Conservation (phyloP, 108 stramenopile genomes). For the Cylindrotheca closterium region DNA sequence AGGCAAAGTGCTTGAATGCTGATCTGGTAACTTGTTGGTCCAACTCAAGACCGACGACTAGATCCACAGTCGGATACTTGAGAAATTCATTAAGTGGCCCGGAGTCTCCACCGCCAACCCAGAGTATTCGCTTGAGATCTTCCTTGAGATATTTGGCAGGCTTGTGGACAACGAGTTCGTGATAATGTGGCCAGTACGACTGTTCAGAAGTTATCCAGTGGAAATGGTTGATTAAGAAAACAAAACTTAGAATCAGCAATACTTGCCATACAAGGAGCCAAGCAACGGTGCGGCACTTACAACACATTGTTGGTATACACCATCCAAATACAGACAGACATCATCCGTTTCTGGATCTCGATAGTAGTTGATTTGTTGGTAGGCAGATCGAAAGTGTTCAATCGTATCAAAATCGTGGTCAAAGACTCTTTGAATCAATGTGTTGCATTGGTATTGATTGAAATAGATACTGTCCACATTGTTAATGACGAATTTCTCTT, state of each 20-base stretch:
- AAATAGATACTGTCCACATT: neutral
- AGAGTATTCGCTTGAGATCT: conserved; percentile 63
- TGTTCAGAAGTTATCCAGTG: neutral
- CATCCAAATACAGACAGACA: neutral
- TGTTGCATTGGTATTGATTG: neutral
- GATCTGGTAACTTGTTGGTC: conserved; percentile 76
- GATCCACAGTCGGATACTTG: conserved; percentile 76
- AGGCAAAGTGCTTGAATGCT: conserved; percentile 69
- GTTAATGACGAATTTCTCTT: neutral
- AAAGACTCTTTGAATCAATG: neutral
- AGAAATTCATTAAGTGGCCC: conserved; percentile 76
- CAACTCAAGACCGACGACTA: conserved; percentile 75
- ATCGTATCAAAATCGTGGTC: neutral
- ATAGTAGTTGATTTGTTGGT: conserved; percentile 35
- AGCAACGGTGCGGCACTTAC: neutral
- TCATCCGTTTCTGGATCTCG: conserved; percentile 4
- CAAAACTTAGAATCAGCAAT: too few relatives aligned
- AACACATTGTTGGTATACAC: neutral
- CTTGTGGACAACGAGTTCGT: conserved; percentile 71
- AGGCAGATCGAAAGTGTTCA: conserved; percentile 14
- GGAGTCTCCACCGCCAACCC: conserved; percentile 81
- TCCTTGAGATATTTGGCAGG: conserved; percentile 65
- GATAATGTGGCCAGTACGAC: conserved; percentile 76
- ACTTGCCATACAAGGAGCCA: too few relatives aligned
- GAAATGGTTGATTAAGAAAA: too few relatives aligned